Evolutionary conservation across 768 basidiomycete genomes (phyloP).

Genomic region (Leccinum rimulosum): DNA sequence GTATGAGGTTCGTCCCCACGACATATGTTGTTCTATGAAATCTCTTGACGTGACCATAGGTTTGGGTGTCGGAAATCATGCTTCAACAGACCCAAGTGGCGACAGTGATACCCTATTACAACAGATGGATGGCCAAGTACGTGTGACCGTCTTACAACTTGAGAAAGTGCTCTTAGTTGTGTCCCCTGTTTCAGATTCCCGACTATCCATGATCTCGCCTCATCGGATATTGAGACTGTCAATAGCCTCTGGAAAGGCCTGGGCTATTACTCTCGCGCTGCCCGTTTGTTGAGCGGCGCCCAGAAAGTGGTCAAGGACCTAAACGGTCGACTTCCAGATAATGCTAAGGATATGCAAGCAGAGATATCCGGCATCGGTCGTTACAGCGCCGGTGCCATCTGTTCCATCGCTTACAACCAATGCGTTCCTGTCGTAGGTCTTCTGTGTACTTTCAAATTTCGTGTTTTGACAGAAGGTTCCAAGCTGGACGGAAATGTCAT

Average conservation of each 20-base stretch:
- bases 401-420: conserved; percentile 86
- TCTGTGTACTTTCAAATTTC: neutral
- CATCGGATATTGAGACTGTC: conserved; percentile 76
- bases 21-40: neutral
- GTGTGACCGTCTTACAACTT: conserved; percentile 19
- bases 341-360: conserved; percentile 76
- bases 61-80: conserved; percentile 94
- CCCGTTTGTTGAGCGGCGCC: conserved; percentile 79
- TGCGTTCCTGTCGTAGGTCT: conserved; percentile 76
- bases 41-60: conserved; percentile 38
- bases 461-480: neutral
- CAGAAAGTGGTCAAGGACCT: conserved; percentile 70
- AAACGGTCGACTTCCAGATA: conserved; percentile 71
- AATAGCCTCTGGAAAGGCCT: conserved; percentile 90
- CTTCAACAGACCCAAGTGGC: conserved; percentile 93
- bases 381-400: conserved; percentile 84
- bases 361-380: conserved; percentile 85
- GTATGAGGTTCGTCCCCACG: conserved; percentile 66
- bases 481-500: conserved; percentile 92
- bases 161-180: neutral
- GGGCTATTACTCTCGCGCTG: conserved; percentile 87
- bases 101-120: conserved; percentile 94
- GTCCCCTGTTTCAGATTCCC: conserved; percentile 59
- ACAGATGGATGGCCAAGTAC: conserved; percentile 80
- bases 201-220: conserved; percentile 71